Percentiles rank a stretch among this genome's conserved stretches.
phyloP scores from a whole-genome alignment of 2,329 filamentous ascomycete species.

The Plectosphaerella sp. region DNA sequence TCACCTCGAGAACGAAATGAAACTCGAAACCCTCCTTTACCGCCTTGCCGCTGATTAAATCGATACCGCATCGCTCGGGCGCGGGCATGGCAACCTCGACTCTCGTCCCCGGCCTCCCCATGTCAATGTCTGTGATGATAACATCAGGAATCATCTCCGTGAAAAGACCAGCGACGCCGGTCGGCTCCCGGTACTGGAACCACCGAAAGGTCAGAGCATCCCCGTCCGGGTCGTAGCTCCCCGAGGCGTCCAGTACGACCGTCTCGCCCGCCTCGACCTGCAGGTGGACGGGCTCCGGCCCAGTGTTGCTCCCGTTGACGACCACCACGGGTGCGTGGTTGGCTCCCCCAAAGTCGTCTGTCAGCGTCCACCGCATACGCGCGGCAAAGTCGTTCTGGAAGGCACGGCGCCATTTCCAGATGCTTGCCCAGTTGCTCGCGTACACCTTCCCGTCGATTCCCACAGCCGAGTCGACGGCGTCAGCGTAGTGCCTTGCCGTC shows the following conservation, averaged over 20 bases:
- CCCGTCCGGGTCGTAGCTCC: constrained; percentile 39
- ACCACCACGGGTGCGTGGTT: constrained; percentile 42
- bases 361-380: constrained; percentile 30
- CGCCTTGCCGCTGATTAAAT: too few relatives aligned
- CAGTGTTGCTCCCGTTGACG: constrained; percentile 33
- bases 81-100: constrained; percentile 15
- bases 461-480: constrained; percentile 18
- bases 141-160: not conserved
- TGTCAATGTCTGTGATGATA: not conserved
- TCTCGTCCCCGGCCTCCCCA: constrained; percentile 31
- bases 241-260: constrained; percentile 36
- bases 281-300: constrained; percentile 27
- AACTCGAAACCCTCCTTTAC: too few relatives aligned
- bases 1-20: too few relatives aligned
- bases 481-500: constrained; percentile 16
- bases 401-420: constrained; percentile 34
- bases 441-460: constrained; percentile 18
- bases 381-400: constrained; percentile 36
- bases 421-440: constrained; percentile 22
- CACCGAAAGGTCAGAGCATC: constrained; percentile 38
- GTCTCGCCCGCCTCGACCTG: constrained; percentile 28
- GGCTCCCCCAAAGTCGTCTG: constrained; percentile 17
- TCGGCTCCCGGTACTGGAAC: constrained; percentile 39
- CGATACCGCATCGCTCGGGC: too few relatives aligned
- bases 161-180: not conserved